These are phyloP conservation scores for Termitomyces heimii DNA, from an alignment of 768 basidiomycete species.

Conservation along the genomic window DNA sequence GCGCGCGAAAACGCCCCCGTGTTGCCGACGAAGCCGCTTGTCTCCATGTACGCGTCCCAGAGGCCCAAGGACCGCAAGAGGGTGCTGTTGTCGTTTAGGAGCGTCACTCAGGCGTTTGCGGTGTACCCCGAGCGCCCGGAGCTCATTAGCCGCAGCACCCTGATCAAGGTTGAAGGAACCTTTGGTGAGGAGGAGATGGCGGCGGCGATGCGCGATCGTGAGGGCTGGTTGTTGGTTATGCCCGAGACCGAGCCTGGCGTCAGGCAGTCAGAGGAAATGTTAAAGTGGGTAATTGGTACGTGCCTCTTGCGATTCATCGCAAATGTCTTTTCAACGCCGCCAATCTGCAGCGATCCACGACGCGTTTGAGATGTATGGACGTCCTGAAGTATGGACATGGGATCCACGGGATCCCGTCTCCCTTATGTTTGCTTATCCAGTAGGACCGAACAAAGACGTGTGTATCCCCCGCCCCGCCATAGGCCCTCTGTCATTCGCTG, in stretches of 20 bases:
- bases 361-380: constrained; percentile 83
- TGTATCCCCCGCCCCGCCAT: constrained; percentile 19
- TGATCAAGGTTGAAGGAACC: constrained; percentile 88
- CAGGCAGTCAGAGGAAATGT: constrained; percentile 73
- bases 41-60: constrained; percentile 56
- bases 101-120: constrained; percentile 82
- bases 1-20: constrained; percentile 33
- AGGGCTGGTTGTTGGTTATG: constrained; percentile 90
- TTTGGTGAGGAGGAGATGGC: constrained; percentile 76
- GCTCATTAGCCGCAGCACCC: constrained; percentile 78
- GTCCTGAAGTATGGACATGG: constrained; percentile 84
- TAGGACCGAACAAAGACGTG: constrained; percentile 80
- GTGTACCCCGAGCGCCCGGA: constrained; percentile 97
- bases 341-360: constrained; percentile 65
- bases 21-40: constrained; percentile 26
- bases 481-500: background rate
- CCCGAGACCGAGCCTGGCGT: constrained; percentile 69
- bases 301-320: constrained; percentile 10
- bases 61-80: constrained; percentile 75
- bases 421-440: constrained; percentile 93
- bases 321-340: background rate
- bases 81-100: constrained; percentile 59
- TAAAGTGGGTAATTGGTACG: constrained; percentile 86
- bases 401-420: constrained; percentile 77
- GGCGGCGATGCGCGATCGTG: constrained; percentile 54